These are phyloP conservation scores for Boletus subcaerulescens DNA, from an alignment of 768 basidiomycete genomes.

Conservation along the genomic window DNA sequence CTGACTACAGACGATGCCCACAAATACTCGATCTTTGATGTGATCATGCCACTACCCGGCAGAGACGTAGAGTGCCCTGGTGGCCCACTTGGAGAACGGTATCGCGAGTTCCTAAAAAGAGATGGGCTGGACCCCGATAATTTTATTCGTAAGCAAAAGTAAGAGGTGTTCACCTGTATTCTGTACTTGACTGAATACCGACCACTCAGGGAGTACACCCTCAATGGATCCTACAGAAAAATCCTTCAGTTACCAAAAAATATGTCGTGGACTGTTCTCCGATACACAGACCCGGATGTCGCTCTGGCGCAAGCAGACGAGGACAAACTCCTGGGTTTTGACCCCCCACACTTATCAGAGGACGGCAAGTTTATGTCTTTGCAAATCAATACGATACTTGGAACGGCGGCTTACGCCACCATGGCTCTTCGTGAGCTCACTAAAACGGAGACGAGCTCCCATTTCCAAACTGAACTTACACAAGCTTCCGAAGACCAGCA, in stretches of 20 bases:
- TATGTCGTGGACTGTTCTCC: slow-evolving; percentile 76
- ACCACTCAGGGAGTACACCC: slow-evolving; percentile 73
- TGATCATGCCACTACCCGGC: slow-evolving; percentile 96
- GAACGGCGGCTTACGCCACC: slow-evolving; percentile 93
- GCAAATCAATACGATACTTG: slow-evolving; percentile 81
- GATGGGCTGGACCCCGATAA: slow-evolving; percentile 92
- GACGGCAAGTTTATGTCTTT: slow-evolving; percentile 86
- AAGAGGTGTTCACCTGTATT: slow-evolving; percentile 21
- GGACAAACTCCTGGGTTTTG: slow-evolving; percentile 81
- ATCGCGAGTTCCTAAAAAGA: slow-evolving; percentile 71
- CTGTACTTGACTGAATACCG: slow-evolving; percentile 6
- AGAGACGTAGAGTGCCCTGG: slow-evolving; percentile 92
- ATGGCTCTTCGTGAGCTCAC: slow-evolving; percentile 97
- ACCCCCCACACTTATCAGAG: slow-evolving; percentile 60
- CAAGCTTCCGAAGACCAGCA: slow-evolving; percentile 78
- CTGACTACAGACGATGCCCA: slow-evolving; percentile 74
- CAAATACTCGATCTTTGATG: slow-evolving; percentile 88
- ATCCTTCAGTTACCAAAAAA: slow-evolving; percentile 84
- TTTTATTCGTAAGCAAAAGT: slow-evolving; percentile 90
- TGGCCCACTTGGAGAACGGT: slow-evolving; percentile 81
- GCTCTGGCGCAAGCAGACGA: slow-evolving; percentile 93
- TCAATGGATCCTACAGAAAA: slow-evolving; percentile 91
- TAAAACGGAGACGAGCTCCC: slow-evolving; percentile 93
- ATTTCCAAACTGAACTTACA: slow-evolving; percentile 81
- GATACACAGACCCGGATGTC: slow-evolving; percentile 92